Evolutionary conservation across 1,284 basidiomycete species (phyloP).

Genomic region (Malassezia equina): DNA sequence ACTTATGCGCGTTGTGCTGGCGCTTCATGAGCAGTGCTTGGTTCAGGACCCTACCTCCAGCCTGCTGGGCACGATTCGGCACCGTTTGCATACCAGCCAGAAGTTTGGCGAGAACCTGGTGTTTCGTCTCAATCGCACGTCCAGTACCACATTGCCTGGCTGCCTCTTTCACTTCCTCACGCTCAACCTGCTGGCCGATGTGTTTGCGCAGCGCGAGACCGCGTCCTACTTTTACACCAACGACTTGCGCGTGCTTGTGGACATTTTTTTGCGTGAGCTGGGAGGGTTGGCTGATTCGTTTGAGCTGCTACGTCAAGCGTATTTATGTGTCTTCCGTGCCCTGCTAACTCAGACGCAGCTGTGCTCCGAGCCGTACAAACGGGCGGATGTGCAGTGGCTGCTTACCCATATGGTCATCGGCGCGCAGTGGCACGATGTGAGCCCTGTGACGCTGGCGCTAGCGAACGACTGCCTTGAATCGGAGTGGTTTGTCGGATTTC

Average conservation of each 20-base stretch:
- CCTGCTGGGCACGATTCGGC: conserved; percentile 61
- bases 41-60: conserved; percentile 21
- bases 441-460: conserved; percentile 73
- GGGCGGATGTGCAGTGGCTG: conserved; percentile 70
- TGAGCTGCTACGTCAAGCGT: conserved; percentile 93
- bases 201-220: conserved; percentile 86
- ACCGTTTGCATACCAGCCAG: conserved; percentile 70
- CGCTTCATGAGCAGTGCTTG: conserved; percentile 98
- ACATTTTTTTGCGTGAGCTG: conserved; percentile 87
- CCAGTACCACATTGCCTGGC: conserved; percentile 58
- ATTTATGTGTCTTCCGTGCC: conserved; percentile 87
- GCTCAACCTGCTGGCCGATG: conserved; percentile 83
- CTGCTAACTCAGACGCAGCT: conserved; percentile 90
- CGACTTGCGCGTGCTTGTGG: conserved; percentile 86
- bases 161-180: conserved; percentile 88
- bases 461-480: conserved; percentile 66
- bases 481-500: conserved; percentile 24
- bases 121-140: conserved; percentile 90
- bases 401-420: conserved; percentile 70
- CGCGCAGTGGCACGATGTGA: conserved; percentile 58
- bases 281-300: conserved; percentile 82
- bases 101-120: conserved; percentile 98
- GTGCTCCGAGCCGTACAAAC: conserved; percentile 72
- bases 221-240: conserved; percentile 98
- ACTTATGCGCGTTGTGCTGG: conserved; percentile 46